Evolutionary conservation across 805 yeast genomes (phyloP).

Genomic region (Sungouiozyma ichnusensis): DNA sequence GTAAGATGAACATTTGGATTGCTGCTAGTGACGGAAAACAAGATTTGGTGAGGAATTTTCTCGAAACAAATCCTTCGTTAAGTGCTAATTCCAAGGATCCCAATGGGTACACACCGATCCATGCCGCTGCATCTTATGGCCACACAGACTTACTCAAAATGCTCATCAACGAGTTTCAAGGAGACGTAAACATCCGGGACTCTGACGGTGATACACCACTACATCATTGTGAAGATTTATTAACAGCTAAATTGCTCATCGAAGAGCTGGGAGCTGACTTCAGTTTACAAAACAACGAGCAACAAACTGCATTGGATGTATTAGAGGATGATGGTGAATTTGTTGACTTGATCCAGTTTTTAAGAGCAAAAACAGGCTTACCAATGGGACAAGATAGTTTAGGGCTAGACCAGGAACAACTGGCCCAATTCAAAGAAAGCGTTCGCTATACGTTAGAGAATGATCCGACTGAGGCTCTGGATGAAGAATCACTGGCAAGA

Average conservation of each 20-base stretch:
- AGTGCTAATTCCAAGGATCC: slow-evolving; percentile 73
- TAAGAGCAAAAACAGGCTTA: slow-evolving; percentile 34
- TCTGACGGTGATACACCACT: slow-evolving; percentile 91
- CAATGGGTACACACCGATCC: slow-evolving; percentile 93
- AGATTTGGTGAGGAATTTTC: slow-evolving; percentile 43
- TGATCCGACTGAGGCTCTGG: slow-evolving; percentile 31
- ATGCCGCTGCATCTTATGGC: slow-evolving; percentile 94
- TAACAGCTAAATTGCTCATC: slow-evolving; percentile 54
- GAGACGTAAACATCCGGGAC: slow-evolving; percentile 76
- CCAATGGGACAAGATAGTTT: slow-evolving; percentile 16
- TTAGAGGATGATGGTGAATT: slow-evolving; percentile 79
- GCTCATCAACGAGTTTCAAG: slow-evolving; percentile 39
- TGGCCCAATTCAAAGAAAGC: slow-evolving; percentile 31
- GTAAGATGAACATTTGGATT: slow-evolving; percentile 68
- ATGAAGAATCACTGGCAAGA: slow-evolving; percentile 42
- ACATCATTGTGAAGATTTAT: slow-evolving; percentile 73
- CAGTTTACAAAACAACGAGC: slow-evolving; percentile 56
- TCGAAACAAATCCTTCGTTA: slow-evolving; percentile 35
- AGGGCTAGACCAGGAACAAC: slow-evolving; percentile 23
- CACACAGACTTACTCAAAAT: slow-evolving; percentile 50
- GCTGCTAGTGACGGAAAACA: slow-evolving; percentile 83
- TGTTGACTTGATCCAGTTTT: slow-evolving; percentile 63
- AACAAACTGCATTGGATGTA: slow-evolving; percentile 60
- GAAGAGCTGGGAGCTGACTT: slow-evolving; percentile 61
- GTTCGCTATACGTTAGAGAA: slow-evolving; percentile 49